Evolutionary conservation across 768 basidiomycete species (phyloP).

Genomic region (Agaricus subrufescens): DNA sequence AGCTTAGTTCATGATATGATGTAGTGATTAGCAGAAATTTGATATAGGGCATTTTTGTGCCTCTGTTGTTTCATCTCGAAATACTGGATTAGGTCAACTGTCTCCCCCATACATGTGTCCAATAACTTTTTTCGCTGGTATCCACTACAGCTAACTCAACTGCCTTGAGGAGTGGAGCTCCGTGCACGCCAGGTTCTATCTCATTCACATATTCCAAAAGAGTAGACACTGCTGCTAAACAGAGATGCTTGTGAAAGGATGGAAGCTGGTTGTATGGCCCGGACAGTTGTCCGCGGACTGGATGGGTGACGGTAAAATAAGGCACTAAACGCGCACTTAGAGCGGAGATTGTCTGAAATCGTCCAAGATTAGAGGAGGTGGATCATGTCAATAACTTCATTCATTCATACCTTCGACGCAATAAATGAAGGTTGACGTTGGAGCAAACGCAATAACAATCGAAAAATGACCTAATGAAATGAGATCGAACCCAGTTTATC

Average conservation of each 20-base stretch:
- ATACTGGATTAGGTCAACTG: too few relatives aligned
- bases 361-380: neutral
- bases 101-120: conserved; percentile 23
- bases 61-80: too few relatives aligned
- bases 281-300: conserved; percentile 62
- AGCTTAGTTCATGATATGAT: conserved; percentile 10
- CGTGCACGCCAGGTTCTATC: neutral
- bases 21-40: conserved; percentile 1
- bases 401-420: conserved; percentile 36
- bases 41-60: neutral
- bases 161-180: conserved; percentile 17
- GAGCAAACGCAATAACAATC: conserved; percentile 55
- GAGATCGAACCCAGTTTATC: neutral
- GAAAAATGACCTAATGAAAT: conserved; percentile 44
- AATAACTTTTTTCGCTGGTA: conserved; percentile 34
- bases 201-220: conserved; percentile 17
- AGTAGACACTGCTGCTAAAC: conserved; percentile 55
- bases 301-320: conserved; percentile 76
- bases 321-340: conserved; percentile 65
- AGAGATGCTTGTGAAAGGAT: conserved; percentile 16
- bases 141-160: conserved; percentile 33
- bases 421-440: conserved; percentile 50
- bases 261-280: conserved; percentile 81
- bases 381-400: neutral
- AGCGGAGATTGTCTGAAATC: conserved; percentile 25